Percentiles rank a stretch among this genome's conserved stretches.
Evolutionary conservation across 306 rosid genomes (phyloP).

Genomic region (Begonia loranthoides): DNA sequence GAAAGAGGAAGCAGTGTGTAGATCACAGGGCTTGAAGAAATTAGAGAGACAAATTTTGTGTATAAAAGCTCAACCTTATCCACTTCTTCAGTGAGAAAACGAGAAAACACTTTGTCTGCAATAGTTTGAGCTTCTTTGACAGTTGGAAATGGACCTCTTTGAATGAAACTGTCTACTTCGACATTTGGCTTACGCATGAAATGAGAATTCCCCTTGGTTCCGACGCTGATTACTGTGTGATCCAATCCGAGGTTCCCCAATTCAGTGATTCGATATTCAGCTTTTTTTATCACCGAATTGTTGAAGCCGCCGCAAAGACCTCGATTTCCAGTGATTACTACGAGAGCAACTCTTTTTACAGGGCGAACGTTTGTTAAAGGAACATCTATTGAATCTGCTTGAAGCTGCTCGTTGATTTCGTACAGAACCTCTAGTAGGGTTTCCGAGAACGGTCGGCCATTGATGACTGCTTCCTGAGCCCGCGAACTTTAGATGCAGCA

Average conservation of each 20-base stretch:
- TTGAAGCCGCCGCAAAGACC: slow-evolving; percentile 77
- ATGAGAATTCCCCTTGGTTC: slow-evolving; percentile 53
- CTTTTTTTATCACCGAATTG: slow-evolving; percentile 30
- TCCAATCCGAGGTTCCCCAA: slow-evolving; percentile 32
- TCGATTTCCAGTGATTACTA: slow-evolving; percentile 45
- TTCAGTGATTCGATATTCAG: slow-evolving; percentile 29
- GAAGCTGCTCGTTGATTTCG: slow-evolving; percentile 40
- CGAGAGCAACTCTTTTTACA: slow-evolving; percentile 41
- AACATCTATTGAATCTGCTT: slow-evolving; percentile 29
- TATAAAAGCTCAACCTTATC: slow-evolving; percentile 72
- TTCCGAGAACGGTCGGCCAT: slow-evolving; percentile 52
- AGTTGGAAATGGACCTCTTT: slow-evolving; percentile 30
- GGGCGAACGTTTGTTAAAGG: slow-evolving; percentile 38
- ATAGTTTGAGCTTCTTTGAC: slow-evolving; percentile 53
- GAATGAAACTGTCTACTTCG: slow-evolving; percentile 35
- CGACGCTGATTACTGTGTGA: slow-evolving; percentile 47
- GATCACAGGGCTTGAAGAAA: slow-evolving; percentile 52
- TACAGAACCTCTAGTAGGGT: slow-evolving; percentile 35
- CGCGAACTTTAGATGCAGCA: slow-evolving; percentile 67
- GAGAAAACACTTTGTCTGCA: slow-evolving; percentile 64
- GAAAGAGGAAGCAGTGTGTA: slow-evolving; percentile 61
- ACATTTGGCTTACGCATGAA: slow-evolving; percentile 19
- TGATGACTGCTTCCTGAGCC: slow-evolving; percentile 73
- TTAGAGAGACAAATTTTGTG: slow-evolving; percentile 44
- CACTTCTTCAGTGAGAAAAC: slow-evolving; percentile 59